Evolutionary conservation across 306 rosid species (phyloP).

Genomic region (Cucurbita pepo): DNA sequence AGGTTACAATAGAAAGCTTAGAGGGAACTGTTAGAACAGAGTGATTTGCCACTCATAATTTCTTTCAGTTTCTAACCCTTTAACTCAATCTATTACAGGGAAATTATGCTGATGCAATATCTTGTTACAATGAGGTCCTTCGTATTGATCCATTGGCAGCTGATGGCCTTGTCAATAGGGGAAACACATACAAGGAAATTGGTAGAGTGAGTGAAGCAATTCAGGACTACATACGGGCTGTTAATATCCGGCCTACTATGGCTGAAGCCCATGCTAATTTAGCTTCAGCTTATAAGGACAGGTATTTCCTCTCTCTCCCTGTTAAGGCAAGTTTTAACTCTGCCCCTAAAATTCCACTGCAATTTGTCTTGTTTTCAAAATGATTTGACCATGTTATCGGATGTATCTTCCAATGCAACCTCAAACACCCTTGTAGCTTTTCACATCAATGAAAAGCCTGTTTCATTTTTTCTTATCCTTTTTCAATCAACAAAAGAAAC

Average conservation of each 20-base stretch:
- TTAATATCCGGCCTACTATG: conserved; percentile 69
- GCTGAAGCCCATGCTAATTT: conserved; percentile 99
- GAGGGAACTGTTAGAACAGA: neutral
- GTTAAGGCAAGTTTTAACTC: neutral
- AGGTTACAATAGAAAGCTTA: neutral
- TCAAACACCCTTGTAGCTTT: neutral
- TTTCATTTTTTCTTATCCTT: neutral
- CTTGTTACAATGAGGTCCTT: conserved; percentile 95
- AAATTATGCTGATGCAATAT: conserved; percentile 87
- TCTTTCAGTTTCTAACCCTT: neutral
- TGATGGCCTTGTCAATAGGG: conserved; percentile 97
- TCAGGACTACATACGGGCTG: conserved; percentile 73
- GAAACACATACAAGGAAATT: conserved; percentile 93
- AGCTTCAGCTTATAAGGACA: conserved; percentile 98
- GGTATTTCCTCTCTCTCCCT: conserved; percentile 22
- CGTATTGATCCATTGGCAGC: conserved; percentile 98
- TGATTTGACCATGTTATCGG: neutral
- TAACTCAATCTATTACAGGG: conserved; percentile 38
- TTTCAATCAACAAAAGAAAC: neutral
- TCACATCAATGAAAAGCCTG: neutral
- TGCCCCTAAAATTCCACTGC: neutral
- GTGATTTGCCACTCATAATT: neutral
- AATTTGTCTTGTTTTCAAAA: neutral
- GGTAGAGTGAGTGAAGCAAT: conserved; percentile 96
- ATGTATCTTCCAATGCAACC: neutral